Evolutionary conservation across 192 early-diverging fungal genomes (phyloP), one percentile per base, ranked within the genome.

Genomic region (Backusella liffmaniae): DNA sequence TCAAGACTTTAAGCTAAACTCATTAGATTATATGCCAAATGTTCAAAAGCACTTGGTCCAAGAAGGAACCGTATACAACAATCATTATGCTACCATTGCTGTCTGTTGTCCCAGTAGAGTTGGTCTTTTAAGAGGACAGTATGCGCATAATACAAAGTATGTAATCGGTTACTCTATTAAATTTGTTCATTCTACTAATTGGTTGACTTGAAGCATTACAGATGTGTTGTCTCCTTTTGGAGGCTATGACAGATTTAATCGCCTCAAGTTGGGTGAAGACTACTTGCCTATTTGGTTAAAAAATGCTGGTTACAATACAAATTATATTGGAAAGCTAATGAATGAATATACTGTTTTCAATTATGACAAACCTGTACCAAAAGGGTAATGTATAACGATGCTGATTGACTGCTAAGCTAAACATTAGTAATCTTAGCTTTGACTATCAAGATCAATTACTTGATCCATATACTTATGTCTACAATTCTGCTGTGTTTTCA

Each of bases 271-370:
- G 0, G 80, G 86, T 32, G 79, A 87, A 21, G 78, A 83, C 62
- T 85, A 84, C 65, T 71, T 90, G 26, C 87, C 88, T 4, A 49
- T 80, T 4, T 90, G 87, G 87, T 66, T 90, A 67, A 83, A 89
- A 66, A 36, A 80, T 23, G 80, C 82, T 18, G 90, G 90, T 29
- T 92, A 92, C 72, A 79, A 78, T 32, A 92, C 89, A 49, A 82
- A 90, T 76, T 91, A 89, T 70, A 88, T 90, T 69, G 91, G 91
- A n/a, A 92, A 92, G 66, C 83, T 92, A 53, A 86, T 91, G 75
- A 90, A 91, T 76, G 87, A 84, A 9, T 77, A 77, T 35, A 23
- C 73, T 15, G 53, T 81, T 10, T 73, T 66, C 32, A 88, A 87
- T 66, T 77, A 79, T 65, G 49, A 85, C 56, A 79, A 59, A 5